Evolutionary conservation across 2,329 filamentous ascomycete genomes (phyloP).

Genomic region (Nothophaeocryptopus gaeumannii): DNA sequence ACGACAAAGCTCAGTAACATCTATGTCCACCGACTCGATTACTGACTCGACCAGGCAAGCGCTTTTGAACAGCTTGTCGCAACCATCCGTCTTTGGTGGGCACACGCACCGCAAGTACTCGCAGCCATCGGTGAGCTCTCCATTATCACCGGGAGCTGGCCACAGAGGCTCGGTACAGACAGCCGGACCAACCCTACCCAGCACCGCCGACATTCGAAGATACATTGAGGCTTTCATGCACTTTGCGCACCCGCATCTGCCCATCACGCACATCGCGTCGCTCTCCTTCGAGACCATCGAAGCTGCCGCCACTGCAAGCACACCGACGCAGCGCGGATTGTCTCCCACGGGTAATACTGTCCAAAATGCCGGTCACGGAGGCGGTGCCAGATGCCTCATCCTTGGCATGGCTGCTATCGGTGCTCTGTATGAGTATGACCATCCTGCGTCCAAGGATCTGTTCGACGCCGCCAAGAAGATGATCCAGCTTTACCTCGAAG

Average conservation of each 20-base stretch:
- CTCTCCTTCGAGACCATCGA: slow-evolving; percentile 81
- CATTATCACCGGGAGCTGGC: slow-evolving; percentile 42
- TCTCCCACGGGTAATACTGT: slow-evolving; percentile 54
- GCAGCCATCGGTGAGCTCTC: slow-evolving; percentile 56
- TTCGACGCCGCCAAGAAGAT: slow-evolving; percentile 94
- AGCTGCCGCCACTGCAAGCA: slow-evolving; percentile 56
- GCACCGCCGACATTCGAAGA: slow-evolving; percentile 79
- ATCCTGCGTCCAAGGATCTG: slow-evolving; percentile 73
- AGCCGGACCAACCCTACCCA: slow-evolving; percentile 62
- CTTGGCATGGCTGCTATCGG: slow-evolving; percentile 86
- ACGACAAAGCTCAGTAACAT: slow-evolving; percentile 58
- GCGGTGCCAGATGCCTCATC: slow-evolving; percentile 78
- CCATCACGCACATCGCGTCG: slow-evolving; percentile 90
- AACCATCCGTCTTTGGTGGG: slow-evolving; percentile 54
- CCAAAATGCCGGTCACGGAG: slow-evolving; percentile 58
- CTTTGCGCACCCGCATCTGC: slow-evolving; percentile 90
- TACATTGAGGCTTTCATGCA: slow-evolving; percentile 87
- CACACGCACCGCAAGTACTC: slow-evolving; percentile 57
- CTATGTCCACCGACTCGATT: slow-evolving; percentile 63
- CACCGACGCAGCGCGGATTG: slow-evolving; percentile 31
- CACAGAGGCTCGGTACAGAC: slow-evolving; percentile 29
- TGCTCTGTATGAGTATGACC: slow-evolving; percentile 83
- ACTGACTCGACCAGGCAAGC: slow-evolving; percentile 65
- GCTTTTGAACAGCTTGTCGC: slow-evolving; percentile 59
- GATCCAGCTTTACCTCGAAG: slow-evolving; percentile 89